Base-by-base conservation (phyloP, 768 basidiomycete genomes). In the Leccinum uliginosum region DNA sequence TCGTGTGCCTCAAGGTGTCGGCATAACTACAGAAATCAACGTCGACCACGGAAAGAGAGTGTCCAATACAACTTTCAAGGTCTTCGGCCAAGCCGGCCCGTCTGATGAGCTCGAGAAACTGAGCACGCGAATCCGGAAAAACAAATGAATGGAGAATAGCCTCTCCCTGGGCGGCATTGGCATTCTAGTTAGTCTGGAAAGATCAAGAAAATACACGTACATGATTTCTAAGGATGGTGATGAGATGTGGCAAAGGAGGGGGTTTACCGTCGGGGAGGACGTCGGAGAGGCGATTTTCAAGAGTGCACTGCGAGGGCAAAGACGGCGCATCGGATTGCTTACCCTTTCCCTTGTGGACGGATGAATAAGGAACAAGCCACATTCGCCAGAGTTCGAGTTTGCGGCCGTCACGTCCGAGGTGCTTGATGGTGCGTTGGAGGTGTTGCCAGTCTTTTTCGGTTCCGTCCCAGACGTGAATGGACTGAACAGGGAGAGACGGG, bases 351-450 rank as follows among this genome's bases (percentile, higher is more conserved):
- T 75, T 75, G 49, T 32, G 21, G 55, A 66, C 53, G 26, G 46
- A 30, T 15, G 63, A 60, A 57, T 74, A 65, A 40, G 77, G 72
- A 1, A 74, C 78, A 14, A 93, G 77, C 91, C 91, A 93, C 35
- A 74, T 65, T 55, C 74, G 76, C 91, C 91, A 93, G 11, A 89
- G 67, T 54, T 92, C 91, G 15, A 93, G 75, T 67, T 83, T 89
- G 56, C 80, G 79, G 7, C 91, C 89, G 62, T 93, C 91, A 48
- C 80, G 75, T 27, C 78, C 80, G 32, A 84, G 74, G 0, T 65
- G 68, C 61, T 73, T 78, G 77, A 91, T 78, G 34, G 84, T 67
- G 14, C 64, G 56, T 52, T 73, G 81, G 62, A 83, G 83, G 49
- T 81, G 73, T 3, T 75, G 70, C 88, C 89, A 91, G 58, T 90